phyloP scores from a whole-genome alignment of 208 protist species.

The Trypanosoma platydactyli region DNA sequence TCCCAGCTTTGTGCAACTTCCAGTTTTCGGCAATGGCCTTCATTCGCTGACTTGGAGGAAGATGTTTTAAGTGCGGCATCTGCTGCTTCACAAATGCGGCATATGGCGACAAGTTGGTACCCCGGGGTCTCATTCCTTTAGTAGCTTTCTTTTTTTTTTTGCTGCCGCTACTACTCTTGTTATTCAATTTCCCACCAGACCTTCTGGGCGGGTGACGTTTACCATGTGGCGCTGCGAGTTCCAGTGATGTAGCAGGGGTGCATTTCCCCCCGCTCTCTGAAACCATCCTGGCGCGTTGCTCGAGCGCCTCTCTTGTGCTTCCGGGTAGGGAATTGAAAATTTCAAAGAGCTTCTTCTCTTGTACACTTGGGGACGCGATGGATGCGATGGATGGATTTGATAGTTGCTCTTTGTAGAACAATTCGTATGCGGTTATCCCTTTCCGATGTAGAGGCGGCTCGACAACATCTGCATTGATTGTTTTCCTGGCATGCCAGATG shows the following conservation, averaged over 20 bases:
- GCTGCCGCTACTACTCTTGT: conserved; percentile 8
- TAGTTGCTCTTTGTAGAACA: conserved; percentile 61
- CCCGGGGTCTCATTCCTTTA: too few relatives aligned
- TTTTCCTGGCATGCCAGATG: conserved; percentile 19
- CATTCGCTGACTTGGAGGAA: conserved; percentile 56
- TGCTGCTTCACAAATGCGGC: conserved; percentile 69
- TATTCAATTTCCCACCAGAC: neutral
- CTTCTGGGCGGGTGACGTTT: conserved; percentile 15
- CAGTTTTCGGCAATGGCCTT: conserved; percentile 54
- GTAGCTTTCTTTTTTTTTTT: conserved; percentile 25
- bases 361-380: conserved; percentile 42
- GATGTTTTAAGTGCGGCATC: conserved; percentile 49
- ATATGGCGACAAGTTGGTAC: conserved; percentile 37
- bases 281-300: conserved; percentile 9
- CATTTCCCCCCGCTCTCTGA: conserved; percentile 20
- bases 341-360: conserved; percentile 51
- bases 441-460: neutral
- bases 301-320: conserved; percentile 51
- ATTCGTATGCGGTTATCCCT: conserved; percentile 50
- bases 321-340: conserved; percentile 71
- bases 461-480: neutral
- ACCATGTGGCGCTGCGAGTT: neutral
- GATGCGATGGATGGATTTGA: conserved; percentile 55
- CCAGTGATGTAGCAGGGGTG: too few relatives aligned
- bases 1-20: conserved; percentile 33